Conservation (phyloP, 1,284 basidiomycete species). For the Porogramme epimiltina region DNA sequence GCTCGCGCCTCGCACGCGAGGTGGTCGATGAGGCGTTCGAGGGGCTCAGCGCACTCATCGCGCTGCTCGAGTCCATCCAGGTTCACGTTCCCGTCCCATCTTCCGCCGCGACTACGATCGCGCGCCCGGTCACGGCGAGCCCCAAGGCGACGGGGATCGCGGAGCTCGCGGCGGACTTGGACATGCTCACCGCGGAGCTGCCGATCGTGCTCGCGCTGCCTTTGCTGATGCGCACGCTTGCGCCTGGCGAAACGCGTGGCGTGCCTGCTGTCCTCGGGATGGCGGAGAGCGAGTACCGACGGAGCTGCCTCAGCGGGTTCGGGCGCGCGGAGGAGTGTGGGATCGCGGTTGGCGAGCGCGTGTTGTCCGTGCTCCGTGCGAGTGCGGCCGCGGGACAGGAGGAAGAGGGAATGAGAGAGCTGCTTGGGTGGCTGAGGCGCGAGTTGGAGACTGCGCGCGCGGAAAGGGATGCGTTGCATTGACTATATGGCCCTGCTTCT, state of each 20-base stretch:
- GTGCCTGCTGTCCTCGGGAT: constrained; percentile 60
- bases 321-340: constrained; percentile 76
- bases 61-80: constrained; percentile 56
- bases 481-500: constrained; percentile 25
- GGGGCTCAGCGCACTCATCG: constrained; percentile 56
- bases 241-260: constrained; percentile 31
- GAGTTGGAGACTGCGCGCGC: constrained; percentile 25
- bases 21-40: constrained; percentile 77
- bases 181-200: constrained; percentile 55
- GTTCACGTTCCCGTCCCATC: constrained; percentile 6
- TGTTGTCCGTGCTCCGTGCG: constrained; percentile 50
- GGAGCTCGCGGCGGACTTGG: constrained; percentile 46
- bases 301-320: constrained; percentile 69
- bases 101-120: constrained; percentile 1
- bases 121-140: background rate
- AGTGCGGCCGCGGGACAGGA: constrained; percentile 28
- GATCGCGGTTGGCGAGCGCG: constrained; percentile 53
- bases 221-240: constrained; percentile 52
- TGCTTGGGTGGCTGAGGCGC: constrained; percentile 29
- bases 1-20: constrained; percentile 60
- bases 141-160: constrained; percentile 21
- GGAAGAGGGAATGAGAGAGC: constrained; percentile 15
- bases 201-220: constrained; percentile 72
- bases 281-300: constrained; percentile 62
- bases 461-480: constrained; percentile 23